These are phyloP conservation scores for Arabidopsis thaliana DNA, from an alignment of 345 rosid genomes.

Conservation along the genomic window DNA sequence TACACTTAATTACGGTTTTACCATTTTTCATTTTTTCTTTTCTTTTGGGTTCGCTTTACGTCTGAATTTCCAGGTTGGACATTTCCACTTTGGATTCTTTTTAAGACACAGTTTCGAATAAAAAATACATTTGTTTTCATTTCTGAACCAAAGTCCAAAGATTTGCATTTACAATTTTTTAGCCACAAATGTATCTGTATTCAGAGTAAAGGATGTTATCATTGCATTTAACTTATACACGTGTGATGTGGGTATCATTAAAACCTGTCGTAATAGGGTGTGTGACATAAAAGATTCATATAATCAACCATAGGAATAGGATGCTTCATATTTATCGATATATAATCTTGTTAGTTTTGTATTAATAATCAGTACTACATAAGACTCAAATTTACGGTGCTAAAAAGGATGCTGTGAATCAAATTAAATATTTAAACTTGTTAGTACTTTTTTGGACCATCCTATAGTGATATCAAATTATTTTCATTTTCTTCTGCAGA, in stretches of 20 bases:
- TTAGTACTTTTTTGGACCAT: conserved; percentile 41
- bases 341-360: neutral
- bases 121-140: neutral
- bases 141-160: neutral
- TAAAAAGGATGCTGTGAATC: neutral
- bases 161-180: conserved; percentile 5
- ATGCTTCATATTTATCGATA: neutral
- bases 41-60: conserved; percentile 24
- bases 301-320: neutral
- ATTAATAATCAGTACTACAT: neutral
- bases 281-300: conserved; percentile 10
- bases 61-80: conserved; percentile 41
- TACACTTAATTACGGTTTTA: conserved; percentile 34
- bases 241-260: conserved; percentile 29
- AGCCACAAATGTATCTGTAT: neutral
- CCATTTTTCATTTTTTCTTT: conserved; percentile 19
- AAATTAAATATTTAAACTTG: neutral
- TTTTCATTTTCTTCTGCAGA: conserved; percentile 21
- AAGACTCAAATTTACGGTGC: conserved; percentile 19
- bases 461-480: conserved; percentile 18
- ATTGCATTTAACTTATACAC: conserved; percentile 17
- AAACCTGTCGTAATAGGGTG: neutral
- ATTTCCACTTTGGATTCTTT: conserved; percentile 29
- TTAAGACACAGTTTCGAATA: conserved; percentile 3
- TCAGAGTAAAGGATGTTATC: neutral